Percentiles rank a stretch among this genome's conserved stretches.
Evolutionary conservation across 106 monocot species (phyloP).

Genomic region (Dendrobium officinale): DNA sequence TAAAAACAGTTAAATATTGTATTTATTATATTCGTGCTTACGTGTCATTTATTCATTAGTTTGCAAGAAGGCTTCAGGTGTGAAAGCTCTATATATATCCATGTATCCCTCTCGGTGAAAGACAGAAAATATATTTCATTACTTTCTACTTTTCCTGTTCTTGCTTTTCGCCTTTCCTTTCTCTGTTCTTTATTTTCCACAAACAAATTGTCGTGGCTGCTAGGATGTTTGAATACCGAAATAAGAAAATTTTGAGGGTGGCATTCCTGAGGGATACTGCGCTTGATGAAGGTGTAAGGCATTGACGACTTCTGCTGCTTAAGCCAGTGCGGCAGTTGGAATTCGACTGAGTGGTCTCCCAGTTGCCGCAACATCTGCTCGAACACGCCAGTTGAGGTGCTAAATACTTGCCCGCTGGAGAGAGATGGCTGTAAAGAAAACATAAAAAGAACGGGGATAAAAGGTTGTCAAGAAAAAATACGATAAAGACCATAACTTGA

Average conservation of each 20-base stretch:
- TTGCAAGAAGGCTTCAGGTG: too few species aligned
- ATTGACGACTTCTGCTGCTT: conserved; percentile 22
- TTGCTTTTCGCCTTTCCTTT: too few species aligned
- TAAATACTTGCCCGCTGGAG: background rate
- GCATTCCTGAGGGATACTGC: conserved; percentile 25
- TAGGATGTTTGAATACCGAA: background rate
- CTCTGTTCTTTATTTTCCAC: too few species aligned
- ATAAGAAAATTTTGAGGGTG: background rate
- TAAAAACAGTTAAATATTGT: too few species aligned
- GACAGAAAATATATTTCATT: too few species aligned
- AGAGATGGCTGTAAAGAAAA: background rate
- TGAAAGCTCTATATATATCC: too few species aligned
- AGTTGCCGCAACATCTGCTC: conserved; percentile 23
- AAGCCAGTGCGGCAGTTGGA: conserved; percentile 35
- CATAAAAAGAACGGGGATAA: background rate
- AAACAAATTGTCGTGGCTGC: background rate
- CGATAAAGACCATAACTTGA: background rate
- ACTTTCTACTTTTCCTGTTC: too few species aligned
- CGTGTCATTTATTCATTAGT: too few species aligned
- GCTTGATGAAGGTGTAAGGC: conserved; percentile 29
- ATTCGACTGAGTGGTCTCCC: conserved; percentile 24
- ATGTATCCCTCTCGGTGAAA: too few species aligned
- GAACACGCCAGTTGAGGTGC: background rate
- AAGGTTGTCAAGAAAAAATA: background rate
- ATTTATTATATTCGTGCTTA: too few species aligned